Evolutionary conservation across 768 basidiomycete genomes (phyloP), one percentile per base, ranked within the genome.

Genomic region (Albatrellus ellisii): DNA sequence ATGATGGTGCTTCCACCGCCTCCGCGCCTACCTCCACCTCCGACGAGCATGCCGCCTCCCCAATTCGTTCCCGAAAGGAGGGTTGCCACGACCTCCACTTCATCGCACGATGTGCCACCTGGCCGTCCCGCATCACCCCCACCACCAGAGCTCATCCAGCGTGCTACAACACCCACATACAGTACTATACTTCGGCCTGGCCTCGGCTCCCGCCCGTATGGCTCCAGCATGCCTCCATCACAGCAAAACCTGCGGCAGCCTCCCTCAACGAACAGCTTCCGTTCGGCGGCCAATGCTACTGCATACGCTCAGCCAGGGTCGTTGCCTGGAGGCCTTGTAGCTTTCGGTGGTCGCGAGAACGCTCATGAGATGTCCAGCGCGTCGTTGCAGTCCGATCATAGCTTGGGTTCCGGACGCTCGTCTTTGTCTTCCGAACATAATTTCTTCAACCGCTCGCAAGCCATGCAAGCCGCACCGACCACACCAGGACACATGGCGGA

Each of bases 111-210:
- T 47, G 59, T 62, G 4, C 83, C 84, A 9, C 91, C 92, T 0
- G 81, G 86, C 22, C 70, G 92, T 33, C 94, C 94, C 0, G 82
- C 78, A 3, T 97, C 94, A 0, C 92, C 94, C 2, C 92, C 91
- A 4, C 94, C 91, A 14, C 66, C 82, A 14, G 91, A 97, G 43
- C 82, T 95, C 55, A 79, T 95, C 46, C 81, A 88, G 54, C 83
- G 92, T 11, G 89, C 92, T 8, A 87, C 87, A 3, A 89, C 87
- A 1, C 87, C 87, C 0, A 80, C 80, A 6, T 77, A 85, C 50
- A 81, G 82, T 12, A 20, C 35, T 2, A 62, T 75, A 1, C 68
- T 73, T 41, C 63, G 81, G 14, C 67, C 69, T 28, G 68, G 58
- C 14, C 68, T 68, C 37, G 63, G 20, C 15, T 5, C 65, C 39